A percentile compares a stretch with the other conserved stretches of the same genome.
Evolutionary conservation across 108 stramenopile genomes (phyloP).

Genomic region (Craspedostauros australis): DNA sequence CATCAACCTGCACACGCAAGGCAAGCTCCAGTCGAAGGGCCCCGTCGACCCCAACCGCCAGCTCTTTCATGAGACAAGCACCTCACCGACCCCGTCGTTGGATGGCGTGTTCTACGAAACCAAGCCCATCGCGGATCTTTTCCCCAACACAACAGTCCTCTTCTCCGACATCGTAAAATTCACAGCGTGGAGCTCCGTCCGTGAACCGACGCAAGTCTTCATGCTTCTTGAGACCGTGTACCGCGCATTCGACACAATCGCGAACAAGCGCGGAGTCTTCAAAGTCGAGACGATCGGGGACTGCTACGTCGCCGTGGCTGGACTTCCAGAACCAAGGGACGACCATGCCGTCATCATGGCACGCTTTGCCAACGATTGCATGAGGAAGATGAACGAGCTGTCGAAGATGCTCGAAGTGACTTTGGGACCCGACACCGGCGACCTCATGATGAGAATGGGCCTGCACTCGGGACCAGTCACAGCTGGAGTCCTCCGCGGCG

Average conservation of each 20-base stretch:
- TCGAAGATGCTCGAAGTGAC: slow-evolving; percentile 12
- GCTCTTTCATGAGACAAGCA: too few relatives aligned
- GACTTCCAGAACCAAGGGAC: slow-evolving; percentile 35
- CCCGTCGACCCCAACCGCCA: neutral
- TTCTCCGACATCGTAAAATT: slow-evolving; percentile 49
- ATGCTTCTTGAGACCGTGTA: slow-evolving; percentile 41
- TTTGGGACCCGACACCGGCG: slow-evolving; percentile 27
- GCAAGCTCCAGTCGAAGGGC: neutral
- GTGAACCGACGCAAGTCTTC: slow-evolving; percentile 43
- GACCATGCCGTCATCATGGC: slow-evolving; percentile 51
- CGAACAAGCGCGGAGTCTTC: slow-evolving; percentile 34
- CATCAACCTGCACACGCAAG: too few relatives aligned
- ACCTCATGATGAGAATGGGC: slow-evolving; percentile 40
- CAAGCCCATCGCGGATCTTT: slow-evolving; percentile 53
- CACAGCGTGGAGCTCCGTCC: slow-evolving; percentile 3
- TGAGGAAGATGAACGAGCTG: slow-evolving; percentile 21
- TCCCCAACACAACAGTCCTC: slow-evolving; percentile 39
- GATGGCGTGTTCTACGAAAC: slow-evolving; percentile 6
- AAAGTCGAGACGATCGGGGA: slow-evolving; percentile 53
- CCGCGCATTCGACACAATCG: slow-evolving; percentile 37
- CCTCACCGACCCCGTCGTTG: too few relatives aligned
- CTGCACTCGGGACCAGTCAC: slow-evolving; percentile 47
- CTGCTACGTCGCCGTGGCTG: slow-evolving; percentile 60
- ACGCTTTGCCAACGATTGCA: slow-evolving; percentile 35
- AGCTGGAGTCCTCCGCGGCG: slow-evolving; percentile 46